Conservation (phyloP, 768 basidiomycete species). For the Lentinus tigrinus region DNA sequence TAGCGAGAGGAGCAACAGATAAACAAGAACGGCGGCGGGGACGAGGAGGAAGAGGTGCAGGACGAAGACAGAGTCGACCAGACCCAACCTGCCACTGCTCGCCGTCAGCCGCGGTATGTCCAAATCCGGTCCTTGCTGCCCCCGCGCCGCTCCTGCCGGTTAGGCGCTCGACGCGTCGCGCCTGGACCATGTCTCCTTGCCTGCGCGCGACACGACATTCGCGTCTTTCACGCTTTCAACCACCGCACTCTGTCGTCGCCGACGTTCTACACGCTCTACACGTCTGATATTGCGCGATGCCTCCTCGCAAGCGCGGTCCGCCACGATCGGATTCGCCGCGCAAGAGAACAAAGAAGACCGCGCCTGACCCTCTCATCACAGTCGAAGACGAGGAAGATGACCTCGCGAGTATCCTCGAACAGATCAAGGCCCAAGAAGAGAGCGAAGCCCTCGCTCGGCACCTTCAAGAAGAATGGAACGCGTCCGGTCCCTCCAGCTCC, state of each 20-base stretch:
- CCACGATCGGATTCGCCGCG: neutral
- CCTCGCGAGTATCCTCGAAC: constrained; percentile 38
- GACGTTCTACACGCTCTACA: neutral
- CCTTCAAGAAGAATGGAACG: constrained; percentile 34
- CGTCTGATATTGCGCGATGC: constrained; percentile 6
- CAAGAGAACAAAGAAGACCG: constrained; percentile 4
- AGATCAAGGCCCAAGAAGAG: constrained; percentile 43
- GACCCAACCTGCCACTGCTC: neutral
- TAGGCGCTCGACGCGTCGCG: neutral
- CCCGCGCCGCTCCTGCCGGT: constrained; percentile 5
- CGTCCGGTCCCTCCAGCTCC: constrained; percentile 7
- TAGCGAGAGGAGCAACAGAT: constrained; percentile 15
- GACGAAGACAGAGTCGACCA: neutral
- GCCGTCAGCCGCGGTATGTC: constrained; percentile 5
- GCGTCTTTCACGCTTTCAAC: neutral
- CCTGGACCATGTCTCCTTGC: neutral
- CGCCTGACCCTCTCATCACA: constrained; percentile 19
- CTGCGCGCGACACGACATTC: neutral
- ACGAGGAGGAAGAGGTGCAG: neutral
- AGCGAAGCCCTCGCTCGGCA: constrained; percentile 39
- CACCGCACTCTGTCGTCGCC: neutral
- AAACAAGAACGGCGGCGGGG: constrained; percentile 9
- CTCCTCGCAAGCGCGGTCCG: constrained; percentile 14
- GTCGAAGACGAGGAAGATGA: constrained; percentile 40
- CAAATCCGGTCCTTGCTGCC: constrained; percentile 6